A percentile compares a stretch with the other conserved stretches of the same genome.
phyloP scores from a whole-genome alignment of 163 green algal species.

The Scenedesmus sp. region DNA sequence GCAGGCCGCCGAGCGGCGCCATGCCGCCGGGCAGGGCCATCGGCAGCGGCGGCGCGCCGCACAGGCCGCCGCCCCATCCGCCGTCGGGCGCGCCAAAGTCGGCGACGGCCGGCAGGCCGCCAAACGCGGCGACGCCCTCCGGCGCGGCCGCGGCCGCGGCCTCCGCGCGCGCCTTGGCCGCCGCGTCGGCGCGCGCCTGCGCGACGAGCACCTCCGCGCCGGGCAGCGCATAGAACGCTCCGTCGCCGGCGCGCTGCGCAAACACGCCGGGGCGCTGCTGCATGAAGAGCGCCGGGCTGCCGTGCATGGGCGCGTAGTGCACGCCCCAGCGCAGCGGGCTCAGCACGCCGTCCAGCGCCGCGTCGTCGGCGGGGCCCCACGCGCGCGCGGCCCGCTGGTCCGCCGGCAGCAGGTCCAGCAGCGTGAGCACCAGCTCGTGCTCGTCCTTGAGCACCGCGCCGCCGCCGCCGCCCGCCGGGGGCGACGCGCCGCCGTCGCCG shows the following conservation, averaged over 20 bases:
- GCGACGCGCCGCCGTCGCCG: not conserved
- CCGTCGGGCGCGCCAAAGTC: too few species aligned
- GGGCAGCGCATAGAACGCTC: slow-evolving; percentile 16
- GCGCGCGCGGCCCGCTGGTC: not conserved
- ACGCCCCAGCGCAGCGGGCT: slow-evolving; percentile 14
- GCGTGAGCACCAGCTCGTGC: slow-evolving; percentile 26
- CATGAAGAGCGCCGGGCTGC: slow-evolving; percentile 19
- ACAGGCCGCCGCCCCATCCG: too few species aligned
- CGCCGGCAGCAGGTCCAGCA: slow-evolving; percentile 12
- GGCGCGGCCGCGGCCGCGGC: slow-evolving; percentile 11
- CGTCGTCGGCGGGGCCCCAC: not conserved
- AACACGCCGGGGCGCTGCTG: slow-evolving; percentile 22
- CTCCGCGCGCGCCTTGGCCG: not conserved
- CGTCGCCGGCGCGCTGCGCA: not conserved
- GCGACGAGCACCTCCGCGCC: slow-evolving; percentile 22
- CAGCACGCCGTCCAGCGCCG: not conserved
- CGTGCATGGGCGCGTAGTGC: not conserved
- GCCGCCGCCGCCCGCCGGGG: too few species aligned
- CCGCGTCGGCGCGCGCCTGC: not conserved
- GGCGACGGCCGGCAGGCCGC: too few species aligned
- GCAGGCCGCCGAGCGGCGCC: too few species aligned
- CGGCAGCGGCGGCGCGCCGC: too few species aligned
- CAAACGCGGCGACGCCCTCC: too few species aligned
- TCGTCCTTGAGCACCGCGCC: too few species aligned
- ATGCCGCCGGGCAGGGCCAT: too few species aligned